phyloP scores from a whole-genome alignment of 768 basidiomycete genomes.

The Tricholoma furcatifolium region DNA sequence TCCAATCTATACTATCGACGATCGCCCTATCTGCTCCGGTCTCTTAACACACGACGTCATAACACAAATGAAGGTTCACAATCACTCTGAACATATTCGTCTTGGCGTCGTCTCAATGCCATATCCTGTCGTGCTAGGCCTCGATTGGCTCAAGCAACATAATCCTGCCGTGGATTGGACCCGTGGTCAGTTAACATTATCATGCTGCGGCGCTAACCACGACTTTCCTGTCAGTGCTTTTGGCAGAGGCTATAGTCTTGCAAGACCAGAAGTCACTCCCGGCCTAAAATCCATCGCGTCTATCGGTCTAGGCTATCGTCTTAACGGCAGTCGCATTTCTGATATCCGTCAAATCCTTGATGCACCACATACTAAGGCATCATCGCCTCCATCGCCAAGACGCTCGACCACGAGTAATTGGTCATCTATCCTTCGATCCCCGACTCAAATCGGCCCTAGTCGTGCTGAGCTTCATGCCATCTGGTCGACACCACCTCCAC shows the following conservation, averaged over 20 bases:
- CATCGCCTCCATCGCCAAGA: background rate
- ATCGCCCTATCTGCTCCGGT: slow-evolving; percentile 38
- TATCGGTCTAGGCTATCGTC: slow-evolving; percentile 29
- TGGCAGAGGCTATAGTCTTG: slow-evolving; percentile 26
- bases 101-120: slow-evolving; percentile 30
- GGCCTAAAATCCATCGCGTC: slow-evolving; percentile 15
- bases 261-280: slow-evolving; percentile 8
- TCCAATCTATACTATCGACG: slow-evolving; percentile 35
- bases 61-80: slow-evolving; percentile 21
- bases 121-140: slow-evolving; percentile 35
- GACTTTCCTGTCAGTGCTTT: slow-evolving; percentile 14
- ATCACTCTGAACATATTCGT: slow-evolving; percentile 28
- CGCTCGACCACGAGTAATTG: slow-evolving; percentile 1
- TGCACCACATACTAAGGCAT: background rate
- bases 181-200: slow-evolving; percentile 19
- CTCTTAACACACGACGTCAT: slow-evolving; percentile 37
- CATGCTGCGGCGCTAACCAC: slow-evolving; percentile 24
- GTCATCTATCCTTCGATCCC: slow-evolving; percentile 6
- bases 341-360: slow-evolving; percentile 7
- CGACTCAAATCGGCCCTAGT: slow-evolving; percentile 10
- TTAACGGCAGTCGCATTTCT: slow-evolving; percentile 11
- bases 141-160: slow-evolving; percentile 35
- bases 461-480: slow-evolving; percentile 13
- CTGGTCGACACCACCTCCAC: slow-evolving; percentile 6
- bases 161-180: slow-evolving; percentile 37